A percentile compares a stretch with the other conserved stretches of the same genome.
Evolutionary conservation across 2,329 filamentous ascomycete genomes (phyloP).

Genomic region (Nannizziopsis barbatae): DNA sequence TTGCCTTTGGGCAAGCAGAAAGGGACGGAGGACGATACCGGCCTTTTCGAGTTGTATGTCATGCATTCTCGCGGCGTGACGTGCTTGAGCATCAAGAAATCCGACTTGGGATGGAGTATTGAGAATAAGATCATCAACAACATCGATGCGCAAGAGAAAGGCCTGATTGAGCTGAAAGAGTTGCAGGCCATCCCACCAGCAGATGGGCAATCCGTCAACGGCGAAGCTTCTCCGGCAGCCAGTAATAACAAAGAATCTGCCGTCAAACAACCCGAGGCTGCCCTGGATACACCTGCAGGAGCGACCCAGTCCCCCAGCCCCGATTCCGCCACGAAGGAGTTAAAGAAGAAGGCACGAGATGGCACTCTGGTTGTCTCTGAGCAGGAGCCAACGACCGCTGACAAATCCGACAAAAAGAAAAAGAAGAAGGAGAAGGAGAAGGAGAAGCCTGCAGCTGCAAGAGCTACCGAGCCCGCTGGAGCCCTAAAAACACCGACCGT

Average conservation of each 20-base stretch:
- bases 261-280: conserved; percentile 31
- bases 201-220: conserved; percentile 37
- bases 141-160: conserved; percentile 63
- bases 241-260: conserved; percentile 37
- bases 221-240: conserved; percentile 31
- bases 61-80: conserved; percentile 98
- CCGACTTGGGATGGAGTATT: conserved; percentile 80
- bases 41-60: conserved; percentile 82
- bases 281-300: conserved; percentile 19
- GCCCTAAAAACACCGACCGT: neutral
- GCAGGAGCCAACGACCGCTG: conserved; percentile 27
- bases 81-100: conserved; percentile 71
- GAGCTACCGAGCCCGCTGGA: conserved; percentile 30
- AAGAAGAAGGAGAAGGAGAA: conserved; percentile 47
- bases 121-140: conserved; percentile 78
- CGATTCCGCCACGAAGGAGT: conserved; percentile 32
- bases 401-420: conserved; percentile 60
- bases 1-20: conserved; percentile 56
- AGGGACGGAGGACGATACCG: conserved; percentile 51
- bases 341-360: conserved; percentile 34
- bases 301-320: conserved; percentile 21
- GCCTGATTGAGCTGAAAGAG: conserved; percentile 62
- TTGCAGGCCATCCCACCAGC: conserved; percentile 42
- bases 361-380: conserved; percentile 20
- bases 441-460: conserved; percentile 35